Percentiles rank a stretch among this genome's conserved stretches.
phyloP scores from a whole-genome alignment of 352 stramenopile genomes.

The Phytophthora pluvialis region DNA sequence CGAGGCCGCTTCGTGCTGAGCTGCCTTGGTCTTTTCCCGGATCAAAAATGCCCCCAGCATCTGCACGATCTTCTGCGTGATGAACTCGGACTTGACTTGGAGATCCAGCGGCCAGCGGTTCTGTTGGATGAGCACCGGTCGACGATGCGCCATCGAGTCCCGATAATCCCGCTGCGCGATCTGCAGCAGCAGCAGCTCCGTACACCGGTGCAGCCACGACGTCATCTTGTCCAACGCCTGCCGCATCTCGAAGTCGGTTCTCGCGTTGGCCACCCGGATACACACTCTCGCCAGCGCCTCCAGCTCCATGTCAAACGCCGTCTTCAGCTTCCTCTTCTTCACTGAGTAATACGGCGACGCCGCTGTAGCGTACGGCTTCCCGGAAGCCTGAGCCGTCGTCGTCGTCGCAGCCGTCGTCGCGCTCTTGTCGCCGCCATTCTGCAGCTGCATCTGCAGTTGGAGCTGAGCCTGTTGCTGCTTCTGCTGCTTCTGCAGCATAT shows the following conservation, averaged over 20 bases:
- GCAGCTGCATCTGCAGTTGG: constrained; percentile 34
- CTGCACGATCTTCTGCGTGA: constrained; percentile 61
- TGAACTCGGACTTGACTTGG: constrained; percentile 63
- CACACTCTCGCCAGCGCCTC: constrained; percentile 64
- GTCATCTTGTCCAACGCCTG: constrained; percentile 61
- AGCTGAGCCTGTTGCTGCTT: constrained; percentile 32
- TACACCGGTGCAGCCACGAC: constrained; percentile 62
- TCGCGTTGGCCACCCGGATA: constrained; percentile 50
- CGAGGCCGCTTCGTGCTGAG: constrained; percentile 18
- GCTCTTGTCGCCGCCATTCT: constrained; percentile 14
- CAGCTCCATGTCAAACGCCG: constrained; percentile 58
- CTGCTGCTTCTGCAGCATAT: constrained; percentile 48
- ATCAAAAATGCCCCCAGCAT: constrained; percentile 43
- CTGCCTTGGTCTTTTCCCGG: constrained; percentile 36
- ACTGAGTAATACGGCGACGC: constrained; percentile 17
- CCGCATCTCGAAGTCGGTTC: constrained; percentile 62
- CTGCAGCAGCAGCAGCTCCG: constrained; percentile 52
- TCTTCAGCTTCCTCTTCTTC: constrained; percentile 53
- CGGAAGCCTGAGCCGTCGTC: not conserved
- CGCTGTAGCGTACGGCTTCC: constrained; percentile 7
- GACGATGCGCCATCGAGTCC: constrained; percentile 45
- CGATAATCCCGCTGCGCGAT: constrained; percentile 67
- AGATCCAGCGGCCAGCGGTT: constrained; percentile 59
- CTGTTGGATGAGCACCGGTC: constrained; percentile 44
- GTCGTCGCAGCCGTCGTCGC: constrained; percentile 10